Evolutionary conservation across 1,139 yeast species (phyloP).

Genomic region (Pichia kudriavzevii): DNA sequence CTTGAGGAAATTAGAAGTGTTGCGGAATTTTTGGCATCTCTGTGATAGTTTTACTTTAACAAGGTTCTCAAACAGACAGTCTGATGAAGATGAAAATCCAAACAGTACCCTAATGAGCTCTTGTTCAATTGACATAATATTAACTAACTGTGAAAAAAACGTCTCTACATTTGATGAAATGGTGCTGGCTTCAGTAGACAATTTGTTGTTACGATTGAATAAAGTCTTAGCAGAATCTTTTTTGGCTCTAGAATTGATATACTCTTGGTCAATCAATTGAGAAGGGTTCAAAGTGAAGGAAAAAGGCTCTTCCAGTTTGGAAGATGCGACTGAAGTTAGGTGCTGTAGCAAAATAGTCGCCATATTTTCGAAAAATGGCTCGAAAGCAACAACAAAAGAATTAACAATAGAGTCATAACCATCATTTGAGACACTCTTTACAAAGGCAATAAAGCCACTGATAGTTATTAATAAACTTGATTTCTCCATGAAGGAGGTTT

Average conservation of each 20-base stretch:
- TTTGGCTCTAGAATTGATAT: constrained; percentile 9
- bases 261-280: constrained; percentile 15
- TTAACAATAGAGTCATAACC: constrained; percentile 35
- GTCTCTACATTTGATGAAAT: neutral
- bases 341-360: constrained; percentile 28
- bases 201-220: constrained; percentile 7
- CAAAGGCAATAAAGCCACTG: constrained; percentile 57
- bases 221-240: constrained; percentile 12
- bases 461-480: constrained; percentile 32
- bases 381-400: constrained; percentile 22
- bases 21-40: constrained; percentile 25
- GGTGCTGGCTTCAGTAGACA: no score
- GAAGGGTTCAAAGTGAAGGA: constrained; percentile 19
- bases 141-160: constrained; percentile 6
- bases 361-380: constrained; percentile 26
- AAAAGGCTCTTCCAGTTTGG: constrained; percentile 13
- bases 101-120: constrained; percentile 58
- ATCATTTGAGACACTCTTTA: constrained; percentile 47
- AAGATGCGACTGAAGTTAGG: constrained; percentile 23
- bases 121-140: constrained; percentile 46
- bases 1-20: constrained; percentile 6
- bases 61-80: constrained; percentile 41
- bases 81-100: constrained; percentile 50
- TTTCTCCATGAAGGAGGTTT: constrained; percentile 16
- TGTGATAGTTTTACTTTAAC: constrained; percentile 37